Percentiles rank a stretch among this genome's conserved stretches.
These are phyloP conservation scores for Pachysolen tannophilus DNA, from an alignment of 805 yeast genomes.

Conservation along the genomic window DNA sequence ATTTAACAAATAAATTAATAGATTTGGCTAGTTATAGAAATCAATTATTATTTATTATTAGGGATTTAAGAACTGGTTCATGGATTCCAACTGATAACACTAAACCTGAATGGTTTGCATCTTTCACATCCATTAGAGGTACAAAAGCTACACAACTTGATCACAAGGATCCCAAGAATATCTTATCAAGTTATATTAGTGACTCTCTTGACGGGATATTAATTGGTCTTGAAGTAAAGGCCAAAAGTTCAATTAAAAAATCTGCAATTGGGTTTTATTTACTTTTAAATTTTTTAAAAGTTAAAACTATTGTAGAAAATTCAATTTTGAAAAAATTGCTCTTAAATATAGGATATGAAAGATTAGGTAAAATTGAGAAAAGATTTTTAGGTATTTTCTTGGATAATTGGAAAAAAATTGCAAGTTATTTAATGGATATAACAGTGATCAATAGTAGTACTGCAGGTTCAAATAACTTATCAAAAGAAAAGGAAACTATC, in stretches of 20 bases:
- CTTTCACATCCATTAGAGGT: slow-evolving; percentile 40
- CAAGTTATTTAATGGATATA: slow-evolving; percentile 71
- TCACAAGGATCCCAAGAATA: slow-evolving; percentile 40
- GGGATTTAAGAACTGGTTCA: slow-evolving; percentile 44
- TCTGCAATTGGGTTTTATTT: slow-evolving; percentile 61
- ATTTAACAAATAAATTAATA: slow-evolving; percentile 58
- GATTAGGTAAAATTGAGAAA: slow-evolving; percentile 64
- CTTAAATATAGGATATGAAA: slow-evolving; percentile 49
- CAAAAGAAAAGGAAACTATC: slow-evolving; percentile 72
- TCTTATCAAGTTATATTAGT: slow-evolving; percentile 60
- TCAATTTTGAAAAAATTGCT: slow-evolving; percentile 47
- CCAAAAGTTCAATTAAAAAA: slow-evolving; percentile 34
- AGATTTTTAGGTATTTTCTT: slow-evolving; percentile 66
- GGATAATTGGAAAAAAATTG: slow-evolving; percentile 72
- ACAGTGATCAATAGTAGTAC: slow-evolving; percentile 52
- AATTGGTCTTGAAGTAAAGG: slow-evolving; percentile 53
- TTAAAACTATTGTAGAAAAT: slow-evolving; percentile 66
- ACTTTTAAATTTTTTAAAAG: slow-evolving; percentile 60
- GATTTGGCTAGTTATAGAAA: slow-evolving; percentile 54
- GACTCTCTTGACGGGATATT: slow-evolving; percentile 75
- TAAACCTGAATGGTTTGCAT: slow-evolving; percentile 43
- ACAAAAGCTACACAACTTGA: slow-evolving; percentile 27
- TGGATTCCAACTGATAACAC: slow-evolving; percentile 59
- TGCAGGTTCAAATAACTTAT: slow-evolving; percentile 27
- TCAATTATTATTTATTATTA: slow-evolving; percentile 43